phyloP scores from a whole-genome alignment of 1,284 basidiomycete genomes.

The Xerocomus nothofagi region DNA sequence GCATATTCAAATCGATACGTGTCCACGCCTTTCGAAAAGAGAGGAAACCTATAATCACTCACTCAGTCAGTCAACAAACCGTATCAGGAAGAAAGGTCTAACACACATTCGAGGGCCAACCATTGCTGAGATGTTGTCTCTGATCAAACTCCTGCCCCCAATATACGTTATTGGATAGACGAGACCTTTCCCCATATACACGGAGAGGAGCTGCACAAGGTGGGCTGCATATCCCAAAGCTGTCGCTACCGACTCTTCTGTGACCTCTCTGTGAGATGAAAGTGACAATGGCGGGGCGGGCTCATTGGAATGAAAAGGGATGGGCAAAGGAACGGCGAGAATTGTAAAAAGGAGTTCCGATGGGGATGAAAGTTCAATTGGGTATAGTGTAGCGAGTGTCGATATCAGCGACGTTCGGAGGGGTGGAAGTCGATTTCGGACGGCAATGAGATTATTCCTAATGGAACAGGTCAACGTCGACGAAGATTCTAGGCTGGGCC shows the following conservation, averaged over 20 bases:
- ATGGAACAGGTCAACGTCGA: constrained; percentile 5
- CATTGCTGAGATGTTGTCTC: constrained; percentile 91
- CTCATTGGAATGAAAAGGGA: constrained; percentile 72
- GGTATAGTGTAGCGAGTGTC: constrained; percentile 80
- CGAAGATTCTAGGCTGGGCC: constrained; percentile 1
- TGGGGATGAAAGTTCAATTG: constrained; percentile 81
- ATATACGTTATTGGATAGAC: constrained; percentile 89
- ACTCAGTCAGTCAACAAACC: constrained; percentile 12
- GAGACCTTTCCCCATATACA: constrained; percentile 76
- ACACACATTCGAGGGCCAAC: constrained; percentile 88
- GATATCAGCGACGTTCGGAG: constrained; percentile 71
- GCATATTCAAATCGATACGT: constrained; percentile 97
- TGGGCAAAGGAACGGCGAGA: constrained; percentile 80
- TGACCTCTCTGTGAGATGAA: constrained; percentile 65
- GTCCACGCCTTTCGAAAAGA: constrained; percentile 94
- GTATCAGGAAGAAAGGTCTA: constrained; percentile 5
- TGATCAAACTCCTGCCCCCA: constrained; percentile 84
- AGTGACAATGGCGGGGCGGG: constrained; percentile 83
- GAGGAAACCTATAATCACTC: constrained; percentile 84
- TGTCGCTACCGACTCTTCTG: constrained; percentile 81
- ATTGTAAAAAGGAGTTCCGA: constrained; percentile 85
- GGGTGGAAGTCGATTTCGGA: constrained; percentile 52
- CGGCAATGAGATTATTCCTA: constrained; percentile 47
- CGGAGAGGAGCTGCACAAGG: constrained; percentile 75
- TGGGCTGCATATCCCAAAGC: constrained; percentile 88